phyloP scores from a whole-genome alignment of 2,329 filamentous ascomycete genomes.

The Epichloe festucae region DNA sequence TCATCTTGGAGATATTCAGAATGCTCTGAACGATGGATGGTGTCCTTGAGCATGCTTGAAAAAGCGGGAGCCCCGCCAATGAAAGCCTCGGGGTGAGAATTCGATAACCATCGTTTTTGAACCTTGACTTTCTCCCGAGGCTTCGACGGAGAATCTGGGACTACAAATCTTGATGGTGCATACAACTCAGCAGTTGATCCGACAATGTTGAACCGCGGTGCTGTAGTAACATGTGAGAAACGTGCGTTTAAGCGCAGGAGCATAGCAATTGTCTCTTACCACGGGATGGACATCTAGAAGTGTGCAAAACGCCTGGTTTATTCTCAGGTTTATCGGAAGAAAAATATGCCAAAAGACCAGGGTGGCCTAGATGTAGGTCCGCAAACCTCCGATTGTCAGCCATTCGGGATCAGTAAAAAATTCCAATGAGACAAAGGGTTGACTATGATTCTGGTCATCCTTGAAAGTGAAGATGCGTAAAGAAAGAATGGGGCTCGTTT shows the following conservation, averaged over 20 bases:
- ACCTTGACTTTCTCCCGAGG: slow-evolving; percentile 19
- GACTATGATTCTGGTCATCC: slow-evolving; percentile 11
- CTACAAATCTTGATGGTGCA: slow-evolving; percentile 17
- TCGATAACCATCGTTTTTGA: slow-evolving; percentile 37
- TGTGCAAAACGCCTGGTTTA: slow-evolving; percentile 17
- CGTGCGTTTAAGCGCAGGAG: not conserved
- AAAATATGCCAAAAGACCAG: slow-evolving; percentile 21
- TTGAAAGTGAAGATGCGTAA: not conserved
- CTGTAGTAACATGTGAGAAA: slow-evolving; percentile 10
- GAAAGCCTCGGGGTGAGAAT: slow-evolving; percentile 36
- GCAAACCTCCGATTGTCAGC: slow-evolving; percentile 21
- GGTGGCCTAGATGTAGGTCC: slow-evolving; percentile 21
- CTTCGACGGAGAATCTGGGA: slow-evolving; percentile 12
- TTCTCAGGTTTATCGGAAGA: slow-evolving; percentile 11
- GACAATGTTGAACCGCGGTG: slow-evolving; percentile 18
- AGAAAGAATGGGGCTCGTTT: not conserved
- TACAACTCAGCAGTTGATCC: slow-evolving; percentile 23
- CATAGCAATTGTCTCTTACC: slow-evolving; percentile 11
- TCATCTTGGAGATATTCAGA: slow-evolving; percentile 13
- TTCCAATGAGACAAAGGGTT: slow-evolving; percentile 16
- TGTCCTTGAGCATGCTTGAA: slow-evolving; percentile 22
- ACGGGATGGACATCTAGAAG: slow-evolving; percentile 16
- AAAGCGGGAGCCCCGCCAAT: slow-evolving; percentile 22
- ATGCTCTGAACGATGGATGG: slow-evolving; percentile 18
- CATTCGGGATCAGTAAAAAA: slow-evolving; percentile 22